Percentiles rank a stretch among this genome's conserved stretches.
These are phyloP conservation scores for Pyricularia sp. DNA, from an alignment of 2,329 filamentous ascomycete genomes.

Conservation along the genomic window DNA sequence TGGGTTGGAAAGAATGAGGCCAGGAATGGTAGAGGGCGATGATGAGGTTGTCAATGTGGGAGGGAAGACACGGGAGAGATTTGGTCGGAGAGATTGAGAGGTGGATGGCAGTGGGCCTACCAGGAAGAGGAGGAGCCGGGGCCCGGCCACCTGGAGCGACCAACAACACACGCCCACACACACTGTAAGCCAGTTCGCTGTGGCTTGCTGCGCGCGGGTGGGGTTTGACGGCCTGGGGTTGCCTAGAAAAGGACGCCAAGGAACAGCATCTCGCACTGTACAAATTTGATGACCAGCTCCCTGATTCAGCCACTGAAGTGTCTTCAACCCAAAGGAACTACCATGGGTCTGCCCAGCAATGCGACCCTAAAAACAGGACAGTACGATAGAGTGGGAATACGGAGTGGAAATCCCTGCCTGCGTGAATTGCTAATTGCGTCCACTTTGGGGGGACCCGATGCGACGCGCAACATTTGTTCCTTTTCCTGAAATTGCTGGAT, in stretches of 20 bases:
- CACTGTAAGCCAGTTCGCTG: not conserved
- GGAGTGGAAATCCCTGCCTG: conserved; percentile 1
- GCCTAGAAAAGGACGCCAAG: not conserved
- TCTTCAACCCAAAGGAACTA: not conserved
- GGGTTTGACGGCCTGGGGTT: not conserved
- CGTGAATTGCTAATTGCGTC: not conserved
- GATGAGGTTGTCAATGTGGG: conserved; percentile 16
- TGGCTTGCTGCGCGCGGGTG: not conserved
- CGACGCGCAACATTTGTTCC: not conserved
- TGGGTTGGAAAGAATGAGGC: conserved; percentile 12
- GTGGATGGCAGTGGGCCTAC: conserved; percentile 1
- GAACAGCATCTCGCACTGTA: not conserved
- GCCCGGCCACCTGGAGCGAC: conserved; percentile 2
- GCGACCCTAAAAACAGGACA: conserved; percentile 1
- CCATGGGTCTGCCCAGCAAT: not conserved
- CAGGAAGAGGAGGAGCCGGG: conserved; percentile 1
- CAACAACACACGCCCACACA: not conserved
- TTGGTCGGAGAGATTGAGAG: conserved; percentile 4
- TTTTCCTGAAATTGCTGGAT: not conserved
- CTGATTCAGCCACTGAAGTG: conserved; percentile 7
- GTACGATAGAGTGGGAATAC: conserved; percentile 1
- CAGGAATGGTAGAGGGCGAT: not conserved
- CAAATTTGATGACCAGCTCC: conserved; percentile 1
- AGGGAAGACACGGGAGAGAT: conserved; percentile 9
- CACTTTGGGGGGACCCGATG: not conserved